phyloP scores from a whole-genome alignment of 768 basidiomycete genomes.

The Suillus bovinus region DNA sequence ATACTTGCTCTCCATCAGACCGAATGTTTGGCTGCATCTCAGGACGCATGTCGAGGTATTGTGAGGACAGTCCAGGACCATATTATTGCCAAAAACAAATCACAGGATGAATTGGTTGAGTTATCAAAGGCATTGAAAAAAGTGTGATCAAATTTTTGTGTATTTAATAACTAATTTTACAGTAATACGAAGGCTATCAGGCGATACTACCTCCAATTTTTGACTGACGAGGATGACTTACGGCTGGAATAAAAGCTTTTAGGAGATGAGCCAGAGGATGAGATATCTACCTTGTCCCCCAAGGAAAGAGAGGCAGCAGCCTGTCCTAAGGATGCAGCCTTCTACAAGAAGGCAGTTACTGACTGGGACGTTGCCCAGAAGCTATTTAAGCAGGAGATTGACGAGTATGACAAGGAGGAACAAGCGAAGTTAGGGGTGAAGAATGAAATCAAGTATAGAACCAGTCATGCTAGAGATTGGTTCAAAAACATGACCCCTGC shows the following conservation, averaged over 20 bases:
- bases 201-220: no score
- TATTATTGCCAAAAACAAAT: background rate
- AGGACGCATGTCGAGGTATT: background rate
- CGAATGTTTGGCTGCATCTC: background rate
- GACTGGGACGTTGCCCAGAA: background rate
- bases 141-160: background rate
- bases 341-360: background rate
- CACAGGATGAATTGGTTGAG: background rate
- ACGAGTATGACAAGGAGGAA: background rate
- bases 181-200: no score
- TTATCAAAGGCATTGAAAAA: background rate
- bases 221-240: no score
- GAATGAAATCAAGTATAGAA: background rate
- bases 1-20: no score
- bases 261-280: no score
- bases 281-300: no score
- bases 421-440: background rate
- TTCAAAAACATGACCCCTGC: background rate
- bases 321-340: background rate
- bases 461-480: background rate
- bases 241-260: no score
- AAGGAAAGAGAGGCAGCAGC: no score
- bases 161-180: no score
- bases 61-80: background rate
- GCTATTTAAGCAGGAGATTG: background rate